Evolutionary conservation across 495 filamentous ascomycete genomes (phyloP).

Genomic region (Glonium stellatum): DNA sequence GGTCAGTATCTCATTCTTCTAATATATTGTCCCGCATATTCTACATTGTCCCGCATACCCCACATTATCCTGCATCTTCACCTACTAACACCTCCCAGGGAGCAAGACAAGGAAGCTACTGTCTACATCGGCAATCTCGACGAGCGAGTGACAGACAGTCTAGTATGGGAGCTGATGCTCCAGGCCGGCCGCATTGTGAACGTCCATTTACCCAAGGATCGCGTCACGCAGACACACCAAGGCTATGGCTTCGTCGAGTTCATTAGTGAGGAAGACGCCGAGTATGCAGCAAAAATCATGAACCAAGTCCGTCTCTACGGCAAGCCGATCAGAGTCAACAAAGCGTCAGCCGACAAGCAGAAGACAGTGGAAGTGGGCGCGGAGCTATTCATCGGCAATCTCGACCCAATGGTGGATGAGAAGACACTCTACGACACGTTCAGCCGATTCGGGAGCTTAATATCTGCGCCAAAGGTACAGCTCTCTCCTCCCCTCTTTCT

Average conservation of each 20-base stretch:
- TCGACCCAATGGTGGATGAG: constrained; percentile 92
- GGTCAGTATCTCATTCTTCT: constrained; percentile 44
- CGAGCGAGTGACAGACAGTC: constrained; percentile 81
- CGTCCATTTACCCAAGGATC: constrained; percentile 94
- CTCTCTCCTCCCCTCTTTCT: background rate
- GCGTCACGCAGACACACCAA: constrained; percentile 92
- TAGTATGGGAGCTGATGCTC: constrained; percentile 96
- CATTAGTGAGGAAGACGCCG: constrained; percentile 89
- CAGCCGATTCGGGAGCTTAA: constrained; percentile 79
- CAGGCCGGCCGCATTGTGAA: constrained; percentile 95
- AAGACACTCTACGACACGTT: constrained; percentile 98
- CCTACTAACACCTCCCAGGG: constrained; percentile 49
- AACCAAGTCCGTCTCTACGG: constrained; percentile 90
- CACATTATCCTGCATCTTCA: constrained; percentile 10
- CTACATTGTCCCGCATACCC: too few species aligned
- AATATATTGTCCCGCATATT: constrained; percentile 3
- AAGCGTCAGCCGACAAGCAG: constrained; percentile 92
- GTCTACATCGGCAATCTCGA: constrained; percentile 98
- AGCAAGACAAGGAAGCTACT: constrained; percentile 97
- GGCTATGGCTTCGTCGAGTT: constrained; percentile 99
- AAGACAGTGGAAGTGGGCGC: constrained; percentile 93
- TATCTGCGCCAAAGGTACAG: constrained; percentile 70
- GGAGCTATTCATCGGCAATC: constrained; percentile 93
- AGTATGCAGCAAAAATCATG: constrained; percentile 95
- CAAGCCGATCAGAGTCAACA: constrained; percentile 96